Percentiles rank a stretch among this genome's conserved stretches.
These are phyloP conservation scores for Alternaria ventricosa DNA, from an alignment of 2,329 filamentous ascomycete species.

Conservation along the genomic window DNA sequence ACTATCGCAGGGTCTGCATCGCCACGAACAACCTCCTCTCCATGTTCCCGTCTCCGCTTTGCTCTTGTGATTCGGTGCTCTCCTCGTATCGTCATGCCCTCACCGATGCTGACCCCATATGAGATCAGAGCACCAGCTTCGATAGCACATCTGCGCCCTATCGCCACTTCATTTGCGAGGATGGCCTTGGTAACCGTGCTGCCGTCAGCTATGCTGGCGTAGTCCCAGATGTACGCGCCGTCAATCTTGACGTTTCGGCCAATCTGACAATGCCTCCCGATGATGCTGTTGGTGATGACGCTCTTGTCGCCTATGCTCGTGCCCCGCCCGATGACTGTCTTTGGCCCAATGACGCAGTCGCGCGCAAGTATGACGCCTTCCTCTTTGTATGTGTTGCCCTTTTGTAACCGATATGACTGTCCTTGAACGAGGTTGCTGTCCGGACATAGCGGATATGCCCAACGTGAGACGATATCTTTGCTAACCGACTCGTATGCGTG, in stretches of 20 bases:
- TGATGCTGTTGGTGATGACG: constrained; percentile 74
- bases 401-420: constrained; percentile 75
- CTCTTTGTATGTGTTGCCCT: constrained; percentile 78
- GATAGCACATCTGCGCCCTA: constrained; percentile 75
- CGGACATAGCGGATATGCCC: constrained; percentile 87
- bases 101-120: constrained; percentile 74
- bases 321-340: constrained; percentile 76
- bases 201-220: constrained; percentile 77
- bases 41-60: constrained; percentile 55
- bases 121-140: constrained; percentile 79
- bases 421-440: constrained; percentile 83
- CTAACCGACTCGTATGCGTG: constrained; percentile 89
- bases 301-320: constrained; percentile 77
- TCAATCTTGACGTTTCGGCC: constrained; percentile 82
- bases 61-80: constrained; percentile 55
- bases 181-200: constrained; percentile 74
- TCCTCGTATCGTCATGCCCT: constrained; percentile 59
- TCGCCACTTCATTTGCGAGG: constrained; percentile 72
- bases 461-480: constrained; percentile 83
- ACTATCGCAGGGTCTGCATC: constrained; percentile 60
- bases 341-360: constrained; percentile 71
- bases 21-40: constrained; percentile 45
- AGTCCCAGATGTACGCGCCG: constrained; percentile 87
- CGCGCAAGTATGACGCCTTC: constrained; percentile 75
- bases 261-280: constrained; percentile 85